A percentile compares a stretch with the other conserved stretches of the same genome.
Evolutionary conservation across 306 rosid genomes (phyloP).

Genomic region (Cucurbita pepo): DNA sequence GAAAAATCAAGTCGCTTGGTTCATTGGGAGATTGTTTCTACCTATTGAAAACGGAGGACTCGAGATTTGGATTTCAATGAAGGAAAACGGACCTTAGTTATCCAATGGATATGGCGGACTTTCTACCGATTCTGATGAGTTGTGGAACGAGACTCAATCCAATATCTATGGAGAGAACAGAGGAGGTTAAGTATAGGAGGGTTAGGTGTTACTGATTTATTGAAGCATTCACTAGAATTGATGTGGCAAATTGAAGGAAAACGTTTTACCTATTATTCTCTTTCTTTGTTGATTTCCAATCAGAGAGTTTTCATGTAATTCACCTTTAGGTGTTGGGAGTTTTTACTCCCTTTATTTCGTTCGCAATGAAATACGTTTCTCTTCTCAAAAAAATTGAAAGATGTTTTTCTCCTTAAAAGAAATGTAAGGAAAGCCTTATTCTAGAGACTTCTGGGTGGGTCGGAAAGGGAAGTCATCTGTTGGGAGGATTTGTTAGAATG

Average conservation of each 20-base stretch:
- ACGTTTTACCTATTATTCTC: not conserved
- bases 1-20: not conserved
- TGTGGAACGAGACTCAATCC: not conserved
- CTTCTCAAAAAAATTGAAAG: not conserved
- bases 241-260: not conserved
- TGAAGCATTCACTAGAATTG: not conserved
- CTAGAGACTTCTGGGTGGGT: not conserved
- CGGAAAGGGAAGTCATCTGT: not conserved
- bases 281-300: too few species aligned
- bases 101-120: not conserved
- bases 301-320: too few species aligned
- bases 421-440: not conserved
- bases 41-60: not conserved
- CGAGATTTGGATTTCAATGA: not conserved
- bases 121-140: not conserved
- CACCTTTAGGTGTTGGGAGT: too few species aligned
- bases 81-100: not conserved
- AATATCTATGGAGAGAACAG: not conserved
- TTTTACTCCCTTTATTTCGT: too few species aligned
- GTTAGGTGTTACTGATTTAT: not conserved
- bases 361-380: too few species aligned
- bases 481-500: not conserved
- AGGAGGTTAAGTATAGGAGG: not conserved
- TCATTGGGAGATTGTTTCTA: not conserved
- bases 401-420: too few species aligned